phyloP scores from a whole-genome alignment of 345 rosid species.

The Citropsis articulata region DNA sequence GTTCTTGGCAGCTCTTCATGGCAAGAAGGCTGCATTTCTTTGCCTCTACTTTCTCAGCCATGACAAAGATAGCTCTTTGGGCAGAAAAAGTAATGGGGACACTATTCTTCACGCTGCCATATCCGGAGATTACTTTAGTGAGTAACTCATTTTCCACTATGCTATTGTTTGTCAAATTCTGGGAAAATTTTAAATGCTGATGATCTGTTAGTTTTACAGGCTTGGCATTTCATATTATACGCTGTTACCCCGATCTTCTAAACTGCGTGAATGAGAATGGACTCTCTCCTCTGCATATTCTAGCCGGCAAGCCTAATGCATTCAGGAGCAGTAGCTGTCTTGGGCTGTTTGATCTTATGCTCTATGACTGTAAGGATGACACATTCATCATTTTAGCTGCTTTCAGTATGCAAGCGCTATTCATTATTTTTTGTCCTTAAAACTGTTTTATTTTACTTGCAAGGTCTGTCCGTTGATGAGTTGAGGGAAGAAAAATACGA shows the following conservation, averaged over 20 bases:
- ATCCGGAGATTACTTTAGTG: neutral
- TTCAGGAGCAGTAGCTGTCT: constrained; percentile 15
- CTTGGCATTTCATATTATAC: constrained; percentile 20
- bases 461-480: neutral
- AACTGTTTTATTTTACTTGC: neutral
- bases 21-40: neutral
- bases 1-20: neutral
- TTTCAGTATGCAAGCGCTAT: neutral
- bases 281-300: constrained; percentile 17
- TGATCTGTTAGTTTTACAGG: neutral
- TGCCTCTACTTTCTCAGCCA: neutral
- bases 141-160: neutral
- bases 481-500: neutral
- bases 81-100: neutral
- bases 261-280: constrained; percentile 1
- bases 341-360: constrained; percentile 7
- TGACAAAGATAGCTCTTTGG: neutral
- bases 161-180: neutral
- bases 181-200: neutral
- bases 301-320: constrained; percentile 19
- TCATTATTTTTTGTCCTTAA: too few species aligned
- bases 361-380: constrained; percentile 18
- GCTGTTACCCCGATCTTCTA: neutral
- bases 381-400: neutral
- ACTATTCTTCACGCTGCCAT: neutral